Evolutionary conservation across 2,329 filamentous ascomycete species (phyloP), one percentile per base, ranked within the genome.

Genomic region (Aspergillus oerlinghausenensis): DNA sequence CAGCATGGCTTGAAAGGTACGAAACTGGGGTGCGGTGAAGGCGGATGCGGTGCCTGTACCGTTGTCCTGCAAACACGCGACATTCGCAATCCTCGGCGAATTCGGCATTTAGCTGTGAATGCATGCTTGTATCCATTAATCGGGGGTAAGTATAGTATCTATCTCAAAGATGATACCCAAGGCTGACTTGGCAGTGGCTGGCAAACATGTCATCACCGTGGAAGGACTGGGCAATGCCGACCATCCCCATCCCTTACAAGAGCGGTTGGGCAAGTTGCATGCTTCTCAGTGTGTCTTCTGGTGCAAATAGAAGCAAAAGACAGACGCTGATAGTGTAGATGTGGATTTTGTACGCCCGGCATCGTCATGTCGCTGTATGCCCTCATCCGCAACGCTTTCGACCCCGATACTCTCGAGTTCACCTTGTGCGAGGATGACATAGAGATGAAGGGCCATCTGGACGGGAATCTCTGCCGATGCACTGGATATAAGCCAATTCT

Each of bases 121-220:
- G 94, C 94, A 45, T 99, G 94, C 72, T 80, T 99, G 52, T 93
- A 94, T 11, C 94, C 94, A 6, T 82, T 99, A 49, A 89, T 92
- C 63, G 96, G 92, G 67, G 84, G 29, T 32, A 32, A 14, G 10
- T 11, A 14, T 32, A 32, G 10, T 1, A 14, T 32, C 29, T 14
- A 4, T 32, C 4, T 3, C 29, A 32, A 32, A 11, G 4, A 32
- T 2, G 29, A 32, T 11, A 4, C 10, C 4, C 29, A 11, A 1
- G 9, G 10, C 28, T 32, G 29, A 32, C 11, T 14, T 32, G 29
- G 11, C 29, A 32, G 29, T 97, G 48, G 94, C 97, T 73, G 94
- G 94, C 47, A 99, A 99, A 73, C 94, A 99, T 82, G 91, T 97
- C 68, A 92, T 99, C 70, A 99, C 94, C 3, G 88, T 99, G 43